A percentile compares a stretch with the other conserved stretches of the same genome.
Evolutionary conservation across 139 green algal species (phyloP).

Genomic region (Chlamydomonas sp.): DNA sequence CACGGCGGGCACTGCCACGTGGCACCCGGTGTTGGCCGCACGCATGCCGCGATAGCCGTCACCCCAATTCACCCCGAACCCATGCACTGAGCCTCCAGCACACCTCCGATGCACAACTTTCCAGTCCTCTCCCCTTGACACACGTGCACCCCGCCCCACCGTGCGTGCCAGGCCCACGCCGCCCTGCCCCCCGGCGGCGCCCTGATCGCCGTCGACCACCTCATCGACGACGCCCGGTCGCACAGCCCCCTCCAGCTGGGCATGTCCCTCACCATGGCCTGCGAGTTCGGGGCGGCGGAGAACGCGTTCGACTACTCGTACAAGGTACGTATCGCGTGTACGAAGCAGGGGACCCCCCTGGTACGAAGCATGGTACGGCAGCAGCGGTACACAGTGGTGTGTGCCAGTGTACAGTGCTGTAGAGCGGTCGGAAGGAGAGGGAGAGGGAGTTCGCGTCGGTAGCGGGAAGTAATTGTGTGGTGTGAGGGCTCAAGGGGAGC

Average conservation of each 20-base stretch:
- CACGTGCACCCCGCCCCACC: no score
- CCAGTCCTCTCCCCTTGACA: no score
- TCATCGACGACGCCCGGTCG: constrained; percentile 49
- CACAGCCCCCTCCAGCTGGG: constrained; percentile 26
- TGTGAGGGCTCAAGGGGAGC: no score
- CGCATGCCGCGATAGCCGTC: no score
- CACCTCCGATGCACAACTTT: no score
- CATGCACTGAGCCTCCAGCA: no score
- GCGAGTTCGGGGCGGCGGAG: constrained; percentile 46
- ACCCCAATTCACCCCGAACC: no score
- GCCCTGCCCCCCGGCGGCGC: constrained; percentile 47
- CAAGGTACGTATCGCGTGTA: background rate
- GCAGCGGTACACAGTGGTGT: background rate
- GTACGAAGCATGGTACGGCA: background rate
- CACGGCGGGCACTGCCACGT: background rate
- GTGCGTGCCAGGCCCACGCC: constrained; percentile 25
- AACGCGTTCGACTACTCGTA: constrained; percentile 50
- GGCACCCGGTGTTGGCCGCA: background rate
- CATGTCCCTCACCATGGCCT: constrained; percentile 52
- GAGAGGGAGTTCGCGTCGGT: no score
- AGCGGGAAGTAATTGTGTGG: no score
- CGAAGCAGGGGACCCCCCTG: no score
- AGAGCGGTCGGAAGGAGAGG: no score
- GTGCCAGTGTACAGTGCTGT: no score
- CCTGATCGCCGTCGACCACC: constrained; percentile 46